Conservation (phyloP, 2,329 filamentous ascomycete species). For the Penicillium sp. region DNA sequence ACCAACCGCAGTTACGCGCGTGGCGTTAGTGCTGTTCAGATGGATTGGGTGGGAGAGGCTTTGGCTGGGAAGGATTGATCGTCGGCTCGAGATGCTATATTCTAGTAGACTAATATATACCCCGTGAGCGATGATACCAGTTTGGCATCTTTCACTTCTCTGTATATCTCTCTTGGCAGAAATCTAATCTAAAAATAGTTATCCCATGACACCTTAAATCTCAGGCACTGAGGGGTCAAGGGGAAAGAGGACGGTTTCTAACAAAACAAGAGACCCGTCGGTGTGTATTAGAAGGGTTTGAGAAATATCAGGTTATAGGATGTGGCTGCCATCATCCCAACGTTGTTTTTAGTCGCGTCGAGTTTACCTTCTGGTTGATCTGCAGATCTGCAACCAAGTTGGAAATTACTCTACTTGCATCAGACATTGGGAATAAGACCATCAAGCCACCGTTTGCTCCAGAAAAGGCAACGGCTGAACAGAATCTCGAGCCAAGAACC, state of each 20-base stretch:
- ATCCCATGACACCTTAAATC: not conserved
- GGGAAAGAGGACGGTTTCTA: not conserved
- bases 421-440: too few relatives aligned
- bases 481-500: not conserved
- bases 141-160: not conserved
- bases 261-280: too few relatives aligned
- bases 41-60: slow-evolving; percentile 61
- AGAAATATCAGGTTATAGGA: not conserved
- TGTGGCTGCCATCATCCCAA: not conserved
- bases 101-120: slow-evolving; percentile 15
- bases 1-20: slow-evolving; percentile 64
- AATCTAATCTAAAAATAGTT: too few relatives aligned
- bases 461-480: too few relatives aligned
- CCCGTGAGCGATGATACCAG: not conserved
- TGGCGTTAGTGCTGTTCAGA: slow-evolving; percentile 61
- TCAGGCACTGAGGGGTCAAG: not conserved
- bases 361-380: not conserved
- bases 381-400: not conserved
- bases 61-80: slow-evolving; percentile 28
- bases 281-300: too few relatives aligned
- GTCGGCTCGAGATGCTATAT: slow-evolving; percentile 5
- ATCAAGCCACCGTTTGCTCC: not conserved
- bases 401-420: not conserved
- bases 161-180: not conserved
- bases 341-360: not conserved